Evolutionary conservation across 768 basidiomycete species (phyloP), one percentile per base, ranked within the genome.

Genomic region (Kwoniella dejecticola): DNA sequence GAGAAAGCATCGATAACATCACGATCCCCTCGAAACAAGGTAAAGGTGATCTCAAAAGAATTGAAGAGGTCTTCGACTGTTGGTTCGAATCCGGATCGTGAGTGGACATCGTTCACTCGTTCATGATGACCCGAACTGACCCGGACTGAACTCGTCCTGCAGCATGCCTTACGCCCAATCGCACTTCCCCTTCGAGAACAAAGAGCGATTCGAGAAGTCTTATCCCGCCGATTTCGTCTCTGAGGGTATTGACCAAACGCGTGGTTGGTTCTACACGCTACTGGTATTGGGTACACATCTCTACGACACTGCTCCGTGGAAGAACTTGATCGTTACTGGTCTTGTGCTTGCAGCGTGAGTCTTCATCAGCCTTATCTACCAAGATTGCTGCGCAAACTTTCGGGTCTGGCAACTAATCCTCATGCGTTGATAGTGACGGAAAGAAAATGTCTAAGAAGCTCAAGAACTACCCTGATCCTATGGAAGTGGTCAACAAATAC

Each of bases 1-100:
- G 94, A 56, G 92, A 99, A 66, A 90, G 86, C 73, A 92, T 99
- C 71, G 94, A 98, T 77, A 86, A 91, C 75, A 90, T 99, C 81
- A 94, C 91, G 50, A 97, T 98, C 71, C 96, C 95, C 10, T 96
- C 93, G 19, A 82, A 87, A 75, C 80, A 85, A 77, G 95, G 94
- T 53, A 94, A 91, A 70, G 95, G 95, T 15, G 79, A 80, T 11
- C 81, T 99, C 23, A 90, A 84, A 79, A 87, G 96, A 49, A 84
- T 97, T n/a, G 91, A 96, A 62, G 96, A 98, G 78, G 92, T 99
- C 36, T 98, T 99, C 75, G 96, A 99, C 76, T 99, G 96, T 74
- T 99, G 96, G 96, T 99, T 99, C 75, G 96, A 99, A 81, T 98
- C 95, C 3, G 96, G 96, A 81, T 92, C 90, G 92, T 92, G 67